Evolutionary conservation across 306 rosid genomes (phyloP).

Genomic region (Malus sylvestris): DNA sequence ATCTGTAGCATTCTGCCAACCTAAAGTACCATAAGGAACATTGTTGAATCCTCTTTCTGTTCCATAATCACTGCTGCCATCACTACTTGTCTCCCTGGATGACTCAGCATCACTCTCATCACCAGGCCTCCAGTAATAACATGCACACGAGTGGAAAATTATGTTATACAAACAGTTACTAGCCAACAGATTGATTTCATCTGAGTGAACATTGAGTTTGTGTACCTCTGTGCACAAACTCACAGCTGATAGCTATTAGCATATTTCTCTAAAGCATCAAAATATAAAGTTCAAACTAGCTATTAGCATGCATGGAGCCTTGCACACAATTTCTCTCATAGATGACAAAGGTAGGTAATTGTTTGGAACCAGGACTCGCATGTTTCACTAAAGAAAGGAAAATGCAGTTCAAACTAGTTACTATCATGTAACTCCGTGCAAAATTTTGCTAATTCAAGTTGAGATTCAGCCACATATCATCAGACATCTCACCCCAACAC

Average conservation of each 20-base stretch:
- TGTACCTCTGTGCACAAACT: not conserved
- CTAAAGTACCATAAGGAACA: slow-evolving; percentile 31
- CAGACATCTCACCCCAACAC: not conserved
- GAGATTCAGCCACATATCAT: not conserved
- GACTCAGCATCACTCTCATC: slow-evolving; percentile 81
- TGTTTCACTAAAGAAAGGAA: not conserved
- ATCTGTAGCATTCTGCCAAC: slow-evolving; percentile 29
- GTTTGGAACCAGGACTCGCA: not conserved
- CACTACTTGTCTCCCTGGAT: slow-evolving; percentile 78
- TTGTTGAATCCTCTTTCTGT: slow-evolving; percentile 43
- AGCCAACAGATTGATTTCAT: not conserved
- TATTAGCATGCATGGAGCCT: not conserved
- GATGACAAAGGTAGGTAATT: not conserved
- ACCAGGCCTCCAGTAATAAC: slow-evolving; percentile 50
- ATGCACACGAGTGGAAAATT: slow-evolving; percentile 8
- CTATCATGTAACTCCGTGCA: not conserved
- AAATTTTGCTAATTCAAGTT: not conserved
- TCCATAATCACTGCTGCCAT: slow-evolving; percentile 57
- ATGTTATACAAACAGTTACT: not conserved
- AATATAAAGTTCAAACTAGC: not conserved
- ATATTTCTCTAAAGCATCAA: not conserved
- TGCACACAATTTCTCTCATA: not conserved
- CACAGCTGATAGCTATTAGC: not conserved
- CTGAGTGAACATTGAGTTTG: not conserved
- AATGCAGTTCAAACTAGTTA: not conserved